Conservation (phyloP, 1,284 basidiomycete genomes). For the Lentinula novae-zelandiae region DNA sequence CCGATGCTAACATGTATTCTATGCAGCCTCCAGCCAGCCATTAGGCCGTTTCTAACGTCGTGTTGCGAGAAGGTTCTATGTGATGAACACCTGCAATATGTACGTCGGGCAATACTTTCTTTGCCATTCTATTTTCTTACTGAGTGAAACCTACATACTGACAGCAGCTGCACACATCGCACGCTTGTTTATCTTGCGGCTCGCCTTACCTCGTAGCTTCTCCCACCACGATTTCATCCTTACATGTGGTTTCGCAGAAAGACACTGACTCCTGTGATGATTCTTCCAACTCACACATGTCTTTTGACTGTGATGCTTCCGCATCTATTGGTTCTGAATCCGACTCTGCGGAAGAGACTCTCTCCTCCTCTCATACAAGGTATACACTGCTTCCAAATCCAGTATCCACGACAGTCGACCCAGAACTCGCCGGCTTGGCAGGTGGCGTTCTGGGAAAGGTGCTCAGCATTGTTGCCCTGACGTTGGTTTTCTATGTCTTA, state of each 20-base stretch:
- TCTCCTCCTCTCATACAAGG: background rate
- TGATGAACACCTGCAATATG: background rate
- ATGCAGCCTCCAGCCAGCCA: background rate
- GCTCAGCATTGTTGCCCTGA: background rate
- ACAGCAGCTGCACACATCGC: background rate
- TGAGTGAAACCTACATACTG: background rate
- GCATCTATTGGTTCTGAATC: background rate
- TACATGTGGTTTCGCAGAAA: background rate
- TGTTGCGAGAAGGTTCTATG: background rate
- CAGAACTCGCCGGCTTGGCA: background rate
- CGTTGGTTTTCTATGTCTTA: background rate
- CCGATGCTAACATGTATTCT: background rate
- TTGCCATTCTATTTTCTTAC: background rate
- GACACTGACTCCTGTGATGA: background rate
- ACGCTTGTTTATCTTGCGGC: background rate
- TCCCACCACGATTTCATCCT: background rate
- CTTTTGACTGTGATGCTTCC: background rate
- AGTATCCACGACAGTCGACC: background rate
- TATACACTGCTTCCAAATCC: background rate
- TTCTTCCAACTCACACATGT: background rate
- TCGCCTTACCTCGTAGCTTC: background rate
- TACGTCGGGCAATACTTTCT: background rate
- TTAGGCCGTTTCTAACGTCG: background rate
- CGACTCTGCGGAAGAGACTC: background rate
- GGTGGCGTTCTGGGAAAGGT: background rate